Percentiles rank a stretch among this genome's conserved stretches.
phyloP scores from a whole-genome alignment of 2,329 filamentous ascomycete species.

The Exserohilum turcica region DNA sequence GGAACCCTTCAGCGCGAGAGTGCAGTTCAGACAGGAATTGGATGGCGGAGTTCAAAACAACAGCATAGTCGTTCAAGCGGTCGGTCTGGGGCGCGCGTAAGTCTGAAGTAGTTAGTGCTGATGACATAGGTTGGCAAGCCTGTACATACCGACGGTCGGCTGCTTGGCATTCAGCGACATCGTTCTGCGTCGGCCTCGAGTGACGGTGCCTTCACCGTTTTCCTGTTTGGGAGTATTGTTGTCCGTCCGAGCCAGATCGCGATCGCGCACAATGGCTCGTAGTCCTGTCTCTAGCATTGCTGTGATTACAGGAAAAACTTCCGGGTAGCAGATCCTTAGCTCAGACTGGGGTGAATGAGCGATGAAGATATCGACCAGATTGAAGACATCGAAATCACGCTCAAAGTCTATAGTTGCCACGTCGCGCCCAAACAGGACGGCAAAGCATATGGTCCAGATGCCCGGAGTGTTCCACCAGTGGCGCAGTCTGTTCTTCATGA shows the following conservation, averaged over 20 bases:
- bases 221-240: constrained; percentile 23
- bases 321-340: constrained; percentile 73
- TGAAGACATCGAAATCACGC: constrained; percentile 73
- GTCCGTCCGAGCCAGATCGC: constrained; percentile 31
- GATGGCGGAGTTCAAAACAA: constrained; percentile 75
- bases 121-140: rapidly evolving
- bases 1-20: constrained; percentile 73
- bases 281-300: constrained; percentile 87
- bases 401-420: constrained; percentile 75
- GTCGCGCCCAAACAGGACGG: constrained; percentile 84
- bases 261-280: constrained; percentile 54
- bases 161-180: constrained; percentile 70
- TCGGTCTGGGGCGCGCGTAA: constrained; percentile 41
- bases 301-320: constrained; percentile 78
- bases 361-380: constrained; percentile 73
- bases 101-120: constrained; percentile 33
- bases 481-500: constrained; percentile 81
- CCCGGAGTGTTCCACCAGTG: constrained; percentile 86
- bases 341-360: constrained; percentile 47
- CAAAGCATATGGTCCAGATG: constrained; percentile 86
- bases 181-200: constrained; percentile 60
- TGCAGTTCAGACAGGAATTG: constrained; percentile 82
- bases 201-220: constrained; percentile 26
- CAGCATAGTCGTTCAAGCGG: constrained; percentile 61
- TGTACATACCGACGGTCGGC: constrained; percentile 37